Conservation (phyloP, 2,329 filamentous ascomycete genomes). For the Cercospora sesami region DNA sequence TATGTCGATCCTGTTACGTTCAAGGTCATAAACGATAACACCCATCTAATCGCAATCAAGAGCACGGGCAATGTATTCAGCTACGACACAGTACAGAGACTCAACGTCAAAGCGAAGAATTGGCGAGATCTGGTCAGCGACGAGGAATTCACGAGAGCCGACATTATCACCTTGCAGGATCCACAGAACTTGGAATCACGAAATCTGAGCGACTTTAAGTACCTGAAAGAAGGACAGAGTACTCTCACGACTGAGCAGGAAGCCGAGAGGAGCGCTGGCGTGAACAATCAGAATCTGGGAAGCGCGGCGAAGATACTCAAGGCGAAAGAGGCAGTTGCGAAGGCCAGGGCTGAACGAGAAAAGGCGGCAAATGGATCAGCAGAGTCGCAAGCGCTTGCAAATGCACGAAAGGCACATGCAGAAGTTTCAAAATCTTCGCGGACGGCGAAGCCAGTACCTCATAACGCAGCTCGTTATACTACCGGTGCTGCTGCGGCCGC, state of each 20-base stretch:
- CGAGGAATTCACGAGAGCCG: slow-evolving; percentile 78
- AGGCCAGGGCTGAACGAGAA: slow-evolving; percentile 71
- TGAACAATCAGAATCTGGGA: slow-evolving; percentile 79
- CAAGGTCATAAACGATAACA: slow-evolving; percentile 97
- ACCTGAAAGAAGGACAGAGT: slow-evolving; percentile 74
- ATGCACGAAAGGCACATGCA: slow-evolving; percentile 55
- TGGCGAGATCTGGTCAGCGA: slow-evolving; percentile 91
- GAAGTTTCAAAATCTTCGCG: slow-evolving; percentile 31
- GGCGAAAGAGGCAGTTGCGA: slow-evolving; percentile 91
- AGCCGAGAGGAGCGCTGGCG: slow-evolving; percentile 59
- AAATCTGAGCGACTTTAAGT: slow-evolving; percentile 85
- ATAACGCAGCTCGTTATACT: slow-evolving; percentile 87
- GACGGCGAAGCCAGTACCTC: slow-evolving; percentile 53
- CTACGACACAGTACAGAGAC: slow-evolving; percentile 89
- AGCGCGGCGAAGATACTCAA: slow-evolving; percentile 79
- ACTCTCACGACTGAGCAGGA: slow-evolving; percentile 70
- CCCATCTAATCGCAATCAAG: slow-evolving; percentile 85
- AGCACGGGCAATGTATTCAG: slow-evolving; percentile 93
- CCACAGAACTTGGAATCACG: slow-evolving; percentile 83
- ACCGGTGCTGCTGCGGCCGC: slow-evolving; percentile 89
- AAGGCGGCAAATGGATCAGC: slow-evolving; percentile 34
- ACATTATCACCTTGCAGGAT: slow-evolving; percentile 95
- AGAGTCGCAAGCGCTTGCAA: slow-evolving; percentile 51
- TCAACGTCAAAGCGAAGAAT: slow-evolving; percentile 96
- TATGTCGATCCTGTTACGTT: slow-evolving; percentile 95